Evolutionary conservation across 441 rosid species (phyloP).

Genomic region (Monsonia emarginata): DNA sequence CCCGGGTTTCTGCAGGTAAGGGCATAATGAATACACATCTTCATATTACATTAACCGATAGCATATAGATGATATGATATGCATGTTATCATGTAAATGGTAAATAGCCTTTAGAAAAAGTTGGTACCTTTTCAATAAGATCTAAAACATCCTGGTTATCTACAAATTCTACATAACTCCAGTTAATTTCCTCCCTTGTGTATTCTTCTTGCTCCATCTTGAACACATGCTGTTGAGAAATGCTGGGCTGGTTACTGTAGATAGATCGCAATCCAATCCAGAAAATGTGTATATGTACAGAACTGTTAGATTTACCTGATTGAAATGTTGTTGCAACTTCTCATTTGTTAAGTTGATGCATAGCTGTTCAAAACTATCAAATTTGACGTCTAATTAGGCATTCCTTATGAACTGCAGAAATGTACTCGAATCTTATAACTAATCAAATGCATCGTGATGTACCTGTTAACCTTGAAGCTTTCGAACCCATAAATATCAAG

Average conservation of each 20-base stretch:
- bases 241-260: slow-evolving; percentile 8
- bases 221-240: slow-evolving; percentile 79
- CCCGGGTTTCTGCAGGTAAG: slow-evolving; percentile 96
- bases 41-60: no score
- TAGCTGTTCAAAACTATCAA: slow-evolving; percentile 85
- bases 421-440: no score
- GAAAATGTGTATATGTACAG: slow-evolving; percentile 10
- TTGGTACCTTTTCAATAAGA: slow-evolving; percentile 79
- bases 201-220: slow-evolving; percentile 99
- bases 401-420: not conserved
- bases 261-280: slow-evolving; percentile 4
- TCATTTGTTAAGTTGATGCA: slow-evolving; percentile 99
- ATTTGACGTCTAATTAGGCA: slow-evolving; percentile 1
- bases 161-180: slow-evolving; percentile 99
- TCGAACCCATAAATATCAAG: slow-evolving; percentile 98
- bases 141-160: slow-evolving; percentile 99
- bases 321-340: slow-evolving; percentile 97
- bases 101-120: slow-evolving; percentile 7
- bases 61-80: no score
- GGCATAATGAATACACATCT: no score
- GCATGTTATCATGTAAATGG: no score
- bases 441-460: not conserved
- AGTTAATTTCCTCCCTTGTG: slow-evolving; percentile 91
- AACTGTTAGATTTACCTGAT: slow-evolving; percentile 55
- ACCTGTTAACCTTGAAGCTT: slow-evolving; percentile 97